Percentiles rank a stretch among this genome's conserved stretches.
These are phyloP conservation scores for Elongisporangium prolatum DNA, from an alignment of 352 stramenopile genomes.

Conservation along the genomic window DNA sequence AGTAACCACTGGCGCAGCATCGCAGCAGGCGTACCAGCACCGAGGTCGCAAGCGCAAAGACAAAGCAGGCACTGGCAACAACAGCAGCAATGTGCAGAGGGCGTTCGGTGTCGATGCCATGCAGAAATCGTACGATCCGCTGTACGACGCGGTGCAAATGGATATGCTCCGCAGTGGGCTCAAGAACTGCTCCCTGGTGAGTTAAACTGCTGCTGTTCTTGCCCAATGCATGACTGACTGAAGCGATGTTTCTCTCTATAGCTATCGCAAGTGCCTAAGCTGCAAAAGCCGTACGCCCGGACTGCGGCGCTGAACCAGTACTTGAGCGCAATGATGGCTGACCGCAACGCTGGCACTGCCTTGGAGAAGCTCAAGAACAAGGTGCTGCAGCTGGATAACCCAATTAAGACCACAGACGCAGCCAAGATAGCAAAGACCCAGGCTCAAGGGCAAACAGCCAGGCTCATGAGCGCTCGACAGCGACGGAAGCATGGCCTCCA, in stretches of 20 bases:
- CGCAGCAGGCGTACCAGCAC: constrained; percentile 69
- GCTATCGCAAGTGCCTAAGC: constrained; percentile 17
- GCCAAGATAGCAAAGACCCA: constrained; percentile 20
- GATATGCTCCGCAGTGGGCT: constrained; percentile 51
- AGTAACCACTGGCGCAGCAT: constrained; percentile 22
- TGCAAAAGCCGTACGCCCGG: constrained; percentile 20
- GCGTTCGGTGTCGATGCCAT: background rate
- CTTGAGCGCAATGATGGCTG: constrained; percentile 18
- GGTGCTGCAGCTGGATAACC: constrained; percentile 74
- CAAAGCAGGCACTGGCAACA: constrained; percentile 5
- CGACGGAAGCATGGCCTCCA: constrained; percentile 52
- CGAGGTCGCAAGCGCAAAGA: constrained; percentile 51
- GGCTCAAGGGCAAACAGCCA: constrained; percentile 40
- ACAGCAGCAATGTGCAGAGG: constrained; percentile 6
- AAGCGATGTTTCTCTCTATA: constrained; percentile 8
- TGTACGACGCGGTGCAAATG: constrained; percentile 52
- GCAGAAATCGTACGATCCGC: constrained; percentile 9
- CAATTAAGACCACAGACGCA: constrained; percentile 36
- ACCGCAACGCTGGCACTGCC: constrained; percentile 8
- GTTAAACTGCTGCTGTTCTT: background rate
- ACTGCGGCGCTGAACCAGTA: constrained; percentile 41
- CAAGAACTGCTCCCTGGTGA: constrained; percentile 67
- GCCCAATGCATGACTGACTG: constrained; percentile 3
- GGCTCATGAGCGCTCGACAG: constrained; percentile 58
- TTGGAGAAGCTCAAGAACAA: constrained; percentile 74